Evolutionary conservation across 2,329 filamentous ascomycete species (phyloP).

Genomic region (Acephala macrosclerotiorum): DNA sequence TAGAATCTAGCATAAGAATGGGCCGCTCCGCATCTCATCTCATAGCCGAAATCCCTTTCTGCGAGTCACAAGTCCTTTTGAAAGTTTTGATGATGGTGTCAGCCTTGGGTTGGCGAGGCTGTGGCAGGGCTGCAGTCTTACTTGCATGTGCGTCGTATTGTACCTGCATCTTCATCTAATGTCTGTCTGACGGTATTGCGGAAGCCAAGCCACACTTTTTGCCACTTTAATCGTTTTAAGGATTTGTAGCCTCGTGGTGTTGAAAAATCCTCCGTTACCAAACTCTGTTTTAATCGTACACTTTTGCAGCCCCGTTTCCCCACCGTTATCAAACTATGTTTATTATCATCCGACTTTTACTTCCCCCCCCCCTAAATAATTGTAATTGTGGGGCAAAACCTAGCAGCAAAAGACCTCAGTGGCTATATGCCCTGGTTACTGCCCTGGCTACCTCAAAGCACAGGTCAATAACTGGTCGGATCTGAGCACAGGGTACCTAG

Average conservation of each 20-base stretch:
- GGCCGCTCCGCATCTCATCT: background rate
- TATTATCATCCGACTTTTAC: too few relatives aligned
- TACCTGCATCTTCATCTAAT: slow-evolving; percentile 1
- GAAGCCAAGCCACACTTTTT: background rate
- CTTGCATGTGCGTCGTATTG: background rate
- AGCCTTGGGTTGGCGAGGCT: background rate
- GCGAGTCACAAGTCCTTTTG: background rate
- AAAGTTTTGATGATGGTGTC: background rate
- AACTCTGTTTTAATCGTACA: too few relatives aligned
- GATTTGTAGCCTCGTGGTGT: background rate
- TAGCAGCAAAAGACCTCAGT: too few relatives aligned
- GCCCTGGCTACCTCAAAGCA: too few relatives aligned
- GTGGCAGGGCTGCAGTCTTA: slow-evolving; percentile 1
- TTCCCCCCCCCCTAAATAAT: too few relatives aligned
- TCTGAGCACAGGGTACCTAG: too few relatives aligned
- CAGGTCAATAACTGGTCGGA: too few relatives aligned
- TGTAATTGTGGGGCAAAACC: too few relatives aligned
- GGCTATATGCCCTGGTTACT: too few relatives aligned
- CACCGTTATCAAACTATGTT: too few relatives aligned
- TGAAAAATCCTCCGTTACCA: too few relatives aligned
- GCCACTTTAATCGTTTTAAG: background rate
- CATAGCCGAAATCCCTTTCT: background rate
- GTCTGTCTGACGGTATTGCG: background rate
- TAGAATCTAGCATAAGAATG: background rate
- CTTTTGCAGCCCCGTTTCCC: too few relatives aligned